These are phyloP conservation scores for Prosopis cineraria DNA, from an alignment of 306 rosid species.

Conservation along the genomic window DNA sequence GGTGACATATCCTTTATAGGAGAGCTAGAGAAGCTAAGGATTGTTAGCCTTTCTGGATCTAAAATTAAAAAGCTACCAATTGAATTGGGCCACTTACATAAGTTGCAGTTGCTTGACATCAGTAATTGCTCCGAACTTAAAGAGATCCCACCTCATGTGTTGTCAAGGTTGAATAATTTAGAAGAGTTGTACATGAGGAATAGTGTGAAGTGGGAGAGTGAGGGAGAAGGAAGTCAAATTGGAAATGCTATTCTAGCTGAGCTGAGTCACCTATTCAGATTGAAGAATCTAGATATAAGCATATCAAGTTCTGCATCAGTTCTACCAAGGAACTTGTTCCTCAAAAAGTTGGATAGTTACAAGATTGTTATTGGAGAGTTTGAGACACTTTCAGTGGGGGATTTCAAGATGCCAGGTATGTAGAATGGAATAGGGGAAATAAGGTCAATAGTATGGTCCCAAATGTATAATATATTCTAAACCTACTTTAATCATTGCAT, in stretches of 20 bases:
- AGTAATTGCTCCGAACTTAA: conserved; percentile 22
- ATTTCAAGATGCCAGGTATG: background rate
- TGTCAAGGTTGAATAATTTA: conserved; percentile 35
- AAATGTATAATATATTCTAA: too few species aligned
- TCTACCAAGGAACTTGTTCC: conserved; percentile 29
- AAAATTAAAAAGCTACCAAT: conserved; percentile 27
- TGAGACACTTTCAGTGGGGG: background rate
- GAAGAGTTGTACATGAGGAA: conserved; percentile 36
- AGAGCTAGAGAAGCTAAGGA: conserved; percentile 32
- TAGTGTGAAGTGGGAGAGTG: conserved; percentile 31
- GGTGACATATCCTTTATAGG: conserved; percentile 34
- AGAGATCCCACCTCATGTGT: conserved; percentile 27
- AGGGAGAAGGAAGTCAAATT: conserved; percentile 2
- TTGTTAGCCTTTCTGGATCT: conserved; percentile 36
- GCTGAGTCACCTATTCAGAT: conserved; percentile 15
- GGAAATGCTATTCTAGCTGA: conserved; percentile 31
- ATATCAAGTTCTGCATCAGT: conserved; percentile 15
- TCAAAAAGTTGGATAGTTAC: conserved; percentile 15
- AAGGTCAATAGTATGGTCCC: too few species aligned
- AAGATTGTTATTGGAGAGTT: conserved; percentile 37
- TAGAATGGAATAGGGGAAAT: too few species aligned
- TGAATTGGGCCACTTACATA: conserved; percentile 31
- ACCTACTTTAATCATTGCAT: too few species aligned
- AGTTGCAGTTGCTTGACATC: conserved; percentile 39
- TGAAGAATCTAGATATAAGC: conserved; percentile 25